Conservation (phyloP, 306 rosid species). For the Cicer cuneatum region DNA sequence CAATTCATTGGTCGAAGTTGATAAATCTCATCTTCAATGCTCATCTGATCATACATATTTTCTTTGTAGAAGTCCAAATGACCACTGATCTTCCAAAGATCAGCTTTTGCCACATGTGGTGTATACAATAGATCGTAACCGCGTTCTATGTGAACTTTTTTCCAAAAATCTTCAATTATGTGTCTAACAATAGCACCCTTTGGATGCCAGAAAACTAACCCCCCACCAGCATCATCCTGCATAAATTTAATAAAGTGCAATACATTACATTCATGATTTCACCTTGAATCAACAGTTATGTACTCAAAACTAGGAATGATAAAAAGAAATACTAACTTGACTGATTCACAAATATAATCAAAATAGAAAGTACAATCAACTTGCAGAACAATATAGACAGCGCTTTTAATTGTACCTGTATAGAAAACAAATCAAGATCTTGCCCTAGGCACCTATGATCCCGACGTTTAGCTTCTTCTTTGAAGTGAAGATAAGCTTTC, state of each 20-base stretch:
- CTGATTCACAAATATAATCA: constrained; percentile 24
- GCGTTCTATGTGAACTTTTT: constrained; percentile 70
- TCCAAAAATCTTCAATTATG: constrained; percentile 92
- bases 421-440: constrained; percentile 94
- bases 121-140: constrained; percentile 92
- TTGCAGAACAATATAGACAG: constrained; percentile 24
- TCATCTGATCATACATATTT: constrained; percentile 96
- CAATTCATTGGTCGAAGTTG: constrained; percentile 99
- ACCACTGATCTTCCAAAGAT: constrained; percentile 99
- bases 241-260: constrained; percentile 45
- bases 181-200: constrained; percentile 94
- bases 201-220: constrained; percentile 98
- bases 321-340: constrained; percentile 10
- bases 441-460: constrained; percentile 96
- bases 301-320: constrained; percentile 33
- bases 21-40: constrained; percentile 84
- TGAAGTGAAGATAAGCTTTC: constrained; percentile 89
- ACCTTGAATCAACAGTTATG: constrained; percentile 38
- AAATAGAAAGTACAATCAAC: constrained; percentile 33
- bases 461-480: constrained; percentile 95
- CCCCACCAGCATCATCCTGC: constrained; percentile 98
- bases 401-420: constrained; percentile 66
- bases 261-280: constrained; percentile 37
- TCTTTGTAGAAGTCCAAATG: constrained; percentile 92
- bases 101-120: constrained; percentile 97